Base-by-base conservation (phyloP, 345 rosid genomes). In the Streptanthus diversifolius region DNA sequence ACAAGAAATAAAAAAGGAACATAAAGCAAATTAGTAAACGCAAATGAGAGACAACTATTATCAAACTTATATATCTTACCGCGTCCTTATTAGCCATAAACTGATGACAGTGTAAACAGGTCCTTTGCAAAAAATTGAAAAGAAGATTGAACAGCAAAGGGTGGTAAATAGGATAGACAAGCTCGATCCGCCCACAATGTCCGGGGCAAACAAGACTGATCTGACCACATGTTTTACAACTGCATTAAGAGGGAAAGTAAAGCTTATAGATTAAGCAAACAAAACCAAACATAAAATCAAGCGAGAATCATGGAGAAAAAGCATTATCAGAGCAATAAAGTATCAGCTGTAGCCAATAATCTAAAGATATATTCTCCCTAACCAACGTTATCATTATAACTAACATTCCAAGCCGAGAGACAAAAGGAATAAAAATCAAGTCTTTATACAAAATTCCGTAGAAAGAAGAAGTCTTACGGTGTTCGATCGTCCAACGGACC, bases 131-230 rank as follows among this genome's bases (percentile, higher is more conserved):
- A 76, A 93, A 63, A 59, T 55, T 86, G 74, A 76, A 72, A 25
- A 93, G 87, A 36, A 80, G 57, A 80, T 70, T 70, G 82, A 93
- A 90, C 30, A 93, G 87, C 79, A 93, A 71, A 1, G 98, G 93
- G 81, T 89, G 89, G 63, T 89, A 90, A 35, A 83, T 83, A 5
- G 95, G 88, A 52, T 61, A 82, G 68, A 91, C 80, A 41, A 95
- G 93, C 56, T 88, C 90, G 5, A 91, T 83, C 73, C 87, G 96
- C 44, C 99, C 99, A 71, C 93, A 95, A 72, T 95, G 99, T 48
- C 99, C 99, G 3, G 96, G 92, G 68, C 99, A 95, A 70, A 64
- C 18, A 59, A 78, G 80, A 8, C 68, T 78, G 4, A 76, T 73
- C 77, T 82, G 91, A 41, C 91, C 86, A 63, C 99, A 92, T 22